Base-by-base conservation (phyloP, 2,329 filamentous ascomycete species). In the Venturia oleaginea region DNA sequence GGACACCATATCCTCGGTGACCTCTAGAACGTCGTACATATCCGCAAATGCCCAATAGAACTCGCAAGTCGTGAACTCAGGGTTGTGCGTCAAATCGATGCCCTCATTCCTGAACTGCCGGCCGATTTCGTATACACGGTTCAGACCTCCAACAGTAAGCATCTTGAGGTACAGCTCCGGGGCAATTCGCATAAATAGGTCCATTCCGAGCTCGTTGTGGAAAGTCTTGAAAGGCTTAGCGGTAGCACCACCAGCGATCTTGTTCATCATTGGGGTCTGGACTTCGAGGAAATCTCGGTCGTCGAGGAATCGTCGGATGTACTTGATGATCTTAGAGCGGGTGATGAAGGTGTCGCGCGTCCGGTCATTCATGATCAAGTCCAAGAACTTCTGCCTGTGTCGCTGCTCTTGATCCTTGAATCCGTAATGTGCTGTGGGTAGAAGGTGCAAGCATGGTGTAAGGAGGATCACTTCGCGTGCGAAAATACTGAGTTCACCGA, bases 141-240 rank as follows among this genome's bases (percentile, higher is more conserved):
- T 91, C 51, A 97, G 83, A 66, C 93, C 94, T 72, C 95, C 95
- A 38, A 99, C 93, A 61, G 97, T 89, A 66, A 89, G 82, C 86
- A 95, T 91, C 89, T 99, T 99, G 71, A 99, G 87, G 77, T 95
- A 96, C 64, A 99, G 81, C 78, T 99, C 94, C 1, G 94, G 95
- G 0, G 95, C 94, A 59, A 97, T 86, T 73, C 94, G 89, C 85
- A 99, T 89, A 79, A 89, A 97, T 76, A 99, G 87, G 71, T 96
- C 88, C 86, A 96, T 92, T 76, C 96, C 86, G 62, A 94, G 84
- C 63, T 97, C 94, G 77, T 99, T 99, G 81, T 97, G 94, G 77
- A 96, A 89, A 17, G 94, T 97, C 70, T 90, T 82, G 78, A 99
- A 99, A 5, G 94, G 94, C 80, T 90, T 92, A 66, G 94, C 94